Base-by-base conservation (phyloP, 306 rosid genomes). In the Ormosia emarginata region DNA sequence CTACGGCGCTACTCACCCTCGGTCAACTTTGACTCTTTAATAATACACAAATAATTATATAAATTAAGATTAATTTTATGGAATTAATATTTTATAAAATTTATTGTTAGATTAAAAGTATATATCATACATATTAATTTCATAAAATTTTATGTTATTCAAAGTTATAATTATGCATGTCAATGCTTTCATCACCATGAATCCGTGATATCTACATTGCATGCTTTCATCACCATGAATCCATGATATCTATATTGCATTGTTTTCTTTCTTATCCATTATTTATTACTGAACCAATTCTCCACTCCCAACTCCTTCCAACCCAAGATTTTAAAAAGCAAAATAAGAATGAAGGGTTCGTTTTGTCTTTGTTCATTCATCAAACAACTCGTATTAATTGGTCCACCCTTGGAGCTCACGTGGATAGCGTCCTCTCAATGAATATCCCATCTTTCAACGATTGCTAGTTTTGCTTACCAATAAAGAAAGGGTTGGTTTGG, bases 291-390 rank as follows among this genome's bases (percentile, higher is more conserved):
- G 44, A 82, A 79, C 75, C 39, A 73, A 73, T 46, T 83, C 70
- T 83, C 58, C 78, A 8, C 66, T 74, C 79, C 80, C 79, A 79
- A 83, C 87, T 57, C 29, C 80, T 77, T 63, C 81, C 85, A 17
- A 72, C 79, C 79, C 67, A 43, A 74, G 4, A 58, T 14, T 70
- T 30, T 5, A 15, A 4, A 5, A 36, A 66, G 24, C 3, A 37
- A 40, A n/a, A 15, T 37, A 14, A 65, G 57, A 64, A 33, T 17
- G 6, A 30, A 46, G 37, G 55, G 39, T 2, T 34, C 57, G 7
- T 44, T 39, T 64, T 30, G 50, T 72, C 59, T 12, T 50, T 5
- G 41, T 53, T 29, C 15, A 69, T 53, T 15, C 43, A 81, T 40
- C 65, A 75, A 57, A 80, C 52, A 1, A 47, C 58, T 32, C 7